Evolutionary conservation across 176 grass and related monocot genomes (phyloP).

Genomic region (Bolboschoenus planiculmis): DNA sequence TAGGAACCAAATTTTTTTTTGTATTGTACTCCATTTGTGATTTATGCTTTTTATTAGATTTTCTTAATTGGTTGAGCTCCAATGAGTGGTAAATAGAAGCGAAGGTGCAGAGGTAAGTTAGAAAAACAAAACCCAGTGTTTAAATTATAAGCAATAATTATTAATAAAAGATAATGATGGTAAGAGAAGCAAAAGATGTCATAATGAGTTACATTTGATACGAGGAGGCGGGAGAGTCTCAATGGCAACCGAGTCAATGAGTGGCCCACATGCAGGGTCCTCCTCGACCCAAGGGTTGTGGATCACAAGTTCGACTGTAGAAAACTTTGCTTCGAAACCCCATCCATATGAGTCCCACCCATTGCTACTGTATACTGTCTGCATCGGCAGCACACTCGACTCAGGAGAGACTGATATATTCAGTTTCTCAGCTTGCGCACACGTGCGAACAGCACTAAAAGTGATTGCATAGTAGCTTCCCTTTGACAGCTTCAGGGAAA

Average conservation of each 20-base stretch:
- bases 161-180: not conserved
- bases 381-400: slow-evolving; percentile 56
- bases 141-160: not conserved
- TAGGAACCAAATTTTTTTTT: not conserved
- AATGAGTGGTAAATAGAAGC: not conserved
- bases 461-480: slow-evolving; percentile 79
- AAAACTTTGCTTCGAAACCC: slow-evolving; percentile 61
- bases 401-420: slow-evolving; percentile 72
- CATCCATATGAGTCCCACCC: slow-evolving; percentile 92
- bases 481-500: not conserved
- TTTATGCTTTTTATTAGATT: not conserved
- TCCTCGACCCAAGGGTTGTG: slow-evolving; percentile 81
- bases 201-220: not conserved
- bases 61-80: not conserved
- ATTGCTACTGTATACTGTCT: slow-evolving; percentile 75
- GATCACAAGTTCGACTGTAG: slow-evolving; percentile 38
- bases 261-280: slow-evolving; percentile 76
- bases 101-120: not conserved
- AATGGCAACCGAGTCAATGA: slow-evolving; percentile 71
- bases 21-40: not conserved
- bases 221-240: slow-evolving; percentile 46
- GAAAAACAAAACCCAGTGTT: not conserved
- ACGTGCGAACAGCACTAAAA: slow-evolving; percentile 84
- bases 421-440: slow-evolving; percentile 60
- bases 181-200: not conserved